A percentile compares a stretch with the other conserved stretches of the same genome.
Conservation (phyloP, 1,284 basidiomycete genomes). For the Leccinum proliferum region DNA sequence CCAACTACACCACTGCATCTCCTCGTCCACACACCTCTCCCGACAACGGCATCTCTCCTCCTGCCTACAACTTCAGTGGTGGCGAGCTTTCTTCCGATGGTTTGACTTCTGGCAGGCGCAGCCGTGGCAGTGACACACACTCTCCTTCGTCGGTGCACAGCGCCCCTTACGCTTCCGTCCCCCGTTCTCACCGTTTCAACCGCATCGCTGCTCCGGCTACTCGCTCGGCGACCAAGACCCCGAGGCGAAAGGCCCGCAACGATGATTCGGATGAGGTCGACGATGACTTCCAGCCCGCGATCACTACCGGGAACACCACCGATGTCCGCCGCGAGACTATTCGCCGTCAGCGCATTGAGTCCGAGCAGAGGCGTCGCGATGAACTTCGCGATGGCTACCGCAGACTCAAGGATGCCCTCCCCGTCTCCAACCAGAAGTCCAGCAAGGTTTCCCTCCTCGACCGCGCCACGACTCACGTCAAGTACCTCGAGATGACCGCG, state of each 20-base stretch:
- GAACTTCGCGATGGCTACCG: slow-evolving; percentile 85
- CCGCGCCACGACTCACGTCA: slow-evolving; percentile 75
- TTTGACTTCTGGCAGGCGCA: slow-evolving; percentile 54
- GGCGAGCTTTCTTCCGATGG: slow-evolving; percentile 69
- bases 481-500: slow-evolving; percentile 72
- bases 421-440: slow-evolving; percentile 80
- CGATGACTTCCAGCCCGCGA: slow-evolving; percentile 56
- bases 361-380: slow-evolving; percentile 80
- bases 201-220: slow-evolving; percentile 55
- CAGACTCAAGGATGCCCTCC: slow-evolving; percentile 79
- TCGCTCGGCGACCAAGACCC: slow-evolving; percentile 40
- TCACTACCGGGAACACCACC: slow-evolving; percentile 34
- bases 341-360: slow-evolving; percentile 81
- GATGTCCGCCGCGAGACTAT: slow-evolving; percentile 77
- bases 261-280: slow-evolving; percentile 62
- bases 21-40: slow-evolving; percentile 66
- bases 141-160: slow-evolving; percentile 48
- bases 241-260: slow-evolving; percentile 49
- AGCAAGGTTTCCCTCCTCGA: slow-evolving; percentile 86
- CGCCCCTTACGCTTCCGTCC: slow-evolving; percentile 54
- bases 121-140: slow-evolving; percentile 59
- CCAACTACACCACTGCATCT: slow-evolving; percentile 45
- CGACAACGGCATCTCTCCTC: slow-evolving; percentile 63
- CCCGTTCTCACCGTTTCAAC: slow-evolving; percentile 69
- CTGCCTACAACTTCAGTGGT: slow-evolving; percentile 59